A percentile compares a stretch with the other conserved stretches of the same genome.
phyloP scores from a whole-genome alignment of 192 early-diverging fungal genomes.

The Coemansia sp. region DNA sequence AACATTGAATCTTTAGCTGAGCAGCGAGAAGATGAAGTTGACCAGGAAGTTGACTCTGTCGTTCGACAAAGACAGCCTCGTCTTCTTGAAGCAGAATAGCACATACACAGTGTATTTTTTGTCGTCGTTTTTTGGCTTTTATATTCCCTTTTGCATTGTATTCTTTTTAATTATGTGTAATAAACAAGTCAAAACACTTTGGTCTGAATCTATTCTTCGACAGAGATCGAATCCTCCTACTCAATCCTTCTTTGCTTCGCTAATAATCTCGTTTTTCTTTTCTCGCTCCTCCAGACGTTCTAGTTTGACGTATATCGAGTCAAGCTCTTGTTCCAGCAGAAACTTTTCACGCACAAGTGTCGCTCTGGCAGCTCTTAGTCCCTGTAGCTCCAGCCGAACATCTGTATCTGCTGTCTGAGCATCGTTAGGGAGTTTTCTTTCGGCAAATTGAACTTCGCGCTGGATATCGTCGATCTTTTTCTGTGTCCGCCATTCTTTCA shows the following conservation, averaged over 20 bases:
- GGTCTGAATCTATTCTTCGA: not conserved
- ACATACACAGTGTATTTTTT: not conserved
- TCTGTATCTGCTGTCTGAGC: not conserved
- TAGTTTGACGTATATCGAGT: slow-evolving; percentile 39
- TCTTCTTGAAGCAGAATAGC: not conserved
- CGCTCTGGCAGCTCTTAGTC: slow-evolving; percentile 13
- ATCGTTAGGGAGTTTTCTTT: not conserved
- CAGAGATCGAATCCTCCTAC: not conserved
- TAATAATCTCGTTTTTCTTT: not conserved
- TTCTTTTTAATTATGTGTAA: not conserved
- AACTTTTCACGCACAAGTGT: slow-evolving; percentile 24
- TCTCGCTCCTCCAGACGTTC: slow-evolving; percentile 30
- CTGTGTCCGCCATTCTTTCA: slow-evolving; percentile 30
- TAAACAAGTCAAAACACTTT: too few species aligned
- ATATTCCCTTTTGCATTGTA: not conserved
- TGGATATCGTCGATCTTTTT: slow-evolving; percentile 12
- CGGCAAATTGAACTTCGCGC: slow-evolving; percentile 11
- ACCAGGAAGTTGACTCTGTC: not conserved
- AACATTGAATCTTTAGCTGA: not conserved
- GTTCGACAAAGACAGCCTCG: not conserved
- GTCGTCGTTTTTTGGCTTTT: not conserved
- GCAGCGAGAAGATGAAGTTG: not conserved
- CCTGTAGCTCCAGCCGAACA: slow-evolving; percentile 23
- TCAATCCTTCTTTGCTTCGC: not conserved
- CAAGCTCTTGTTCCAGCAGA: slow-evolving; percentile 23